A percentile compares a stretch with the other conserved stretches of the same genome.
Conservation (phyloP, 1,139 yeast genomes). For the Geotrichum bryndzae region DNA sequence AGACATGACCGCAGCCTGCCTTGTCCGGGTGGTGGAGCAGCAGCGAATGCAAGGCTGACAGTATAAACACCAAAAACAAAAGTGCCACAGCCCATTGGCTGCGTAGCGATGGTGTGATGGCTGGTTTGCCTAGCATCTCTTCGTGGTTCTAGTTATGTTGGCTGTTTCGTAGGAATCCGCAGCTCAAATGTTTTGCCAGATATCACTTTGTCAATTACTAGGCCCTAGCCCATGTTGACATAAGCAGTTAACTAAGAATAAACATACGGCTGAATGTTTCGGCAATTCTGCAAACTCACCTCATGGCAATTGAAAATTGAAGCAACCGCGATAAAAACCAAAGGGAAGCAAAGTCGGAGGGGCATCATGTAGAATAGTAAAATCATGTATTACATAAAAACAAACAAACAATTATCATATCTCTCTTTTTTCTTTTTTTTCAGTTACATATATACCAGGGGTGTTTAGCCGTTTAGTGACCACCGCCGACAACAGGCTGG, state of each 20-base stretch:
- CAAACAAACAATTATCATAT: background rate
- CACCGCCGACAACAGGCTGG: slow-evolving; percentile 30
- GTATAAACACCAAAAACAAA: slow-evolving; percentile 1
- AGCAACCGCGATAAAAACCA: background rate
- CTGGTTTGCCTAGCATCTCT: slow-evolving; percentile 4
- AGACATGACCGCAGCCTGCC: slow-evolving; percentile 21
- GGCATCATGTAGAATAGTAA: background rate
- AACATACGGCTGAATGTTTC: background rate
- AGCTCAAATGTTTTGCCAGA: background rate
- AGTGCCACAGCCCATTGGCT: slow-evolving; percentile 1
- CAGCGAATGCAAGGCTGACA: slow-evolving; percentile 16
- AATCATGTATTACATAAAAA: background rate
- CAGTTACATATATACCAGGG: background rate
- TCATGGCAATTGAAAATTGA: background rate
- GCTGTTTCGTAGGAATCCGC: background rate
- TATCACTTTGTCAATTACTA: background rate
- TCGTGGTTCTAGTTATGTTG: background rate
- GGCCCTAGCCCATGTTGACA: background rate
- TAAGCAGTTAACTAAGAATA: background rate
- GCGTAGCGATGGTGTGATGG: slow-evolving; percentile 1
- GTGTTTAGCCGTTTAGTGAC: slow-evolving; percentile 8
- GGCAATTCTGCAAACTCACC: background rate
- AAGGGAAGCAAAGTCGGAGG: background rate
- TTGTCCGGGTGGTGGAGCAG: slow-evolving; percentile 18
- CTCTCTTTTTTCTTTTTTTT: background rate